Evolutionary conservation across 169 alveolate genomes (phyloP), one percentile per base, ranked within the genome.

Genomic region (Cryptosporidium felis): DNA sequence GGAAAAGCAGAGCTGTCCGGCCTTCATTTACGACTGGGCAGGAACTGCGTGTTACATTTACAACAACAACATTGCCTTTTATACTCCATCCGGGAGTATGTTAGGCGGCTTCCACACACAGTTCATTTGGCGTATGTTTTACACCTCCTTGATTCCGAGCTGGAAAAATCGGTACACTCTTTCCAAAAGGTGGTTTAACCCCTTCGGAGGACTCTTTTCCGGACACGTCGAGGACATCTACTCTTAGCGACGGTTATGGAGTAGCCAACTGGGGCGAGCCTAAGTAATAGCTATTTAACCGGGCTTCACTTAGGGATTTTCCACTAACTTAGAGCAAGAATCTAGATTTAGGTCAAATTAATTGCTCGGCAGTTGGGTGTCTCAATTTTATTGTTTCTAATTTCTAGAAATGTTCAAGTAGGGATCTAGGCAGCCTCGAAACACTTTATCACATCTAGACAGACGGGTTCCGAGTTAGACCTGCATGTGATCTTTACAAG

Each of bases 401-500:
- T n/a, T n/a, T n/a, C n/a, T n/a, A n/a, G n/a, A n/a, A n/a, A n/a
- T n/a, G n/a, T n/a, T n/a, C n/a, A n/a, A n/a, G n/a, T n/a, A n/a
- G 16, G n/a, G 28, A 12, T 28, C 4, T 47, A 74, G 12, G 34
- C 45, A 49, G 88, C 89, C 41, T 90, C 92, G 0, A 90, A 80
- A 2, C 89, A 74, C 28, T 82, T 82, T 10, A 90, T 62, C 6
- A 90, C 60, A 45, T 56, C 47, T 14, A 66, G 89, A 21, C 91
- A 90, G 6, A 90, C 80, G 1, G 53, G 44, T 30, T 63, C 90
- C 32, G 58, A 45, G 28, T 41, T 38, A n/a, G 92, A 82, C 62
- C 92, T 80, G 40, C 91, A 82, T 21, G 88, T 62, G 30, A 90
- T 90, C 80, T 90, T 90, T 45, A 90, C 82, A 23, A 90, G 63